These are phyloP conservation scores for Endocladia muricata DNA, from an alignment of 31 red algal genomes.

Conservation along the genomic window DNA sequence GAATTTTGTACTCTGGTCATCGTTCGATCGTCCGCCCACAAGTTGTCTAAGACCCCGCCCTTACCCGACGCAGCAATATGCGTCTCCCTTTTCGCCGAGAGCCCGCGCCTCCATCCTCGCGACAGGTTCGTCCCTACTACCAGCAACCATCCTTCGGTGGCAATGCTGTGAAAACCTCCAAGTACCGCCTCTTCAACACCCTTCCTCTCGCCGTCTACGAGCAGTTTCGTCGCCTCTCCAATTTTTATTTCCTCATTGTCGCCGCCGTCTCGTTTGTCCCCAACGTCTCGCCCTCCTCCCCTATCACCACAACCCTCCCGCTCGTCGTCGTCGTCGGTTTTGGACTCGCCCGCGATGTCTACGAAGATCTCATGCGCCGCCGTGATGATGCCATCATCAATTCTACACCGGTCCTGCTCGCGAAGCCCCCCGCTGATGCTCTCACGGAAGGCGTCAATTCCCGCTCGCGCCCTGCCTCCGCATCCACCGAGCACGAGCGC, in stretches of 20 bases:
- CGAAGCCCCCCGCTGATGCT: neutral
- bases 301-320: conserved; percentile 75
- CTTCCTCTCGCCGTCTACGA: conserved; percentile 79
- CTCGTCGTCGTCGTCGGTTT: conserved; percentile 90
- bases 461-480: neutral
- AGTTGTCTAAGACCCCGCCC: neutral
- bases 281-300: conserved; percentile 69
- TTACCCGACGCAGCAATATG: neutral
- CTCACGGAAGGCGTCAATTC: neutral
- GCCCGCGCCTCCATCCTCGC: neutral
- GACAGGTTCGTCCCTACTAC: conserved; percentile 4
- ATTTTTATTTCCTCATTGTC: conserved; percentile 90
- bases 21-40: neutral
- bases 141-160: conserved; percentile 23
- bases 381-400: conserved; percentile 58
- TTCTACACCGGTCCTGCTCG: conserved; percentile 41
- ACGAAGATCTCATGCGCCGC: conserved; percentile 72
- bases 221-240: conserved; percentile 88
- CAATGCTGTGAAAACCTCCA: conserved; percentile 87
- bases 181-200: conserved; percentile 81
- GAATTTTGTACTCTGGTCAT: no score
- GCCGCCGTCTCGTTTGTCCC: conserved; percentile 84
- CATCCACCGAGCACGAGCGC: neutral
- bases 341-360: conserved; percentile 80
- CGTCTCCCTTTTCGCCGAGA: neutral